Base-by-base conservation (phyloP, 768 basidiomycete genomes). In the Panaeolus cyanescens region DNA sequence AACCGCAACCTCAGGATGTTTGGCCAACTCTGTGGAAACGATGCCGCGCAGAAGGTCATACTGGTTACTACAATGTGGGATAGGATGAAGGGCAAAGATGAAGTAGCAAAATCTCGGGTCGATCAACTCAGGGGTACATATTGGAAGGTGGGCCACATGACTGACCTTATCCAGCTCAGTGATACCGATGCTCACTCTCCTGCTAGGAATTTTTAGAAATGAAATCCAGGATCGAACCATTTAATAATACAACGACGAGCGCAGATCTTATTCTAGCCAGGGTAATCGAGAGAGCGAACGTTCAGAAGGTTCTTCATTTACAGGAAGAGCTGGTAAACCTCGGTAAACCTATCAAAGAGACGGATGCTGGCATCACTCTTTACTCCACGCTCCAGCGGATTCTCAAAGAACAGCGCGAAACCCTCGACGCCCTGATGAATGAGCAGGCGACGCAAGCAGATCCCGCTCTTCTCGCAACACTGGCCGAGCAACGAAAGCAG, bases 61-160 rank as follows among this genome's bases (percentile, higher is more conserved):
- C 62, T 80, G 12, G 72, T 69, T 12, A 76, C 79, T 1, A 78
- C 78, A 15, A 78, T 76, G 73, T 80, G 77, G 78, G 74, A 74
- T 61, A 68, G 68, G 37, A 64, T 74, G 15, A 65, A 65, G 0
- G 32, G 19, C 3, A 50, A 50, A 28, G 9, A 10, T 1, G 45
- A 20, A 12, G 30, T 13, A 6, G 30, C 45, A 9, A 10, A 28
- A 13, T 25, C 19, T 50, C 9, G 45, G 15, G 45, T 50, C 54
- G 33, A 56, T 19, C 64, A 77, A 56, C 68, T 78, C 20, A 54
- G 59, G 40, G 32, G 40, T 20, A 67, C 61, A n/a, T 79, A 73
- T 57, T 81, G 74, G 70, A 64, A 67, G 32, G 45, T 39, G 4
- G 66, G 72, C n/a, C n/a, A n/a, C n/a, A n/a, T n/a, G n/a, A n/a